Conservation (phyloP, 2,329 filamentous ascomycete species). For the Geoglossum cookeanum region DNA sequence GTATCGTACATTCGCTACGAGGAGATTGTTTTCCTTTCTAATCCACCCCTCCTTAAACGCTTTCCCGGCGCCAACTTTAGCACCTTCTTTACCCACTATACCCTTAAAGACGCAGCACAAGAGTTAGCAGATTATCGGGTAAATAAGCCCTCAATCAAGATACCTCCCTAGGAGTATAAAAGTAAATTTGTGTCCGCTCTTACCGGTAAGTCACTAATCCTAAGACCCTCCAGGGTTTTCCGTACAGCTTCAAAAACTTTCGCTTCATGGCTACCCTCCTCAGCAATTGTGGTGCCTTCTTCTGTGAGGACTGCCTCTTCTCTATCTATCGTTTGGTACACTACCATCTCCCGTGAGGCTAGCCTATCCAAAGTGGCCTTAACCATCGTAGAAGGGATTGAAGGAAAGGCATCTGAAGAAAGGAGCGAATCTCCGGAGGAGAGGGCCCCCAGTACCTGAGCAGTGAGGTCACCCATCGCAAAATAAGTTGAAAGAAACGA, state of each 20-base stretch:
- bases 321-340: constrained; percentile 63
- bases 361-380: constrained; percentile 83
- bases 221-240: constrained; percentile 57
- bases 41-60: constrained; percentile 65
- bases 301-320: constrained; percentile 60
- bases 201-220: constrained; percentile 48
- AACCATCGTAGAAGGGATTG: constrained; percentile 44
- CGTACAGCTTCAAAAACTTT: constrained; percentile 61
- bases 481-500: constrained; percentile 6
- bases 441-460: constrained; percentile 46
- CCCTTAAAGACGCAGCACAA: constrained; percentile 23
- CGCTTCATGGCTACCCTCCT: constrained; percentile 63
- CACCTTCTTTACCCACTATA: constrained; percentile 52
- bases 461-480: constrained; percentile 35
- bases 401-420: constrained; percentile 51
- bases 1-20: constrained; percentile 25
- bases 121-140: constrained; percentile 4
- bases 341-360: constrained; percentile 65
- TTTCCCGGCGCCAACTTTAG: constrained; percentile 81
- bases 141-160: constrained; percentile 10
- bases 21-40: constrained; percentile 37
- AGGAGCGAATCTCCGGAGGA: constrained; percentile 43
- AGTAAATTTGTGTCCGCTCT: constrained; percentile 9
- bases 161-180: constrained; percentile 23
- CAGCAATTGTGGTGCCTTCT: constrained; percentile 52